These are phyloP conservation scores for Candida methanosorbosa DNA, from an alignment of 805 yeast genomes.

Conservation along the genomic window DNA sequence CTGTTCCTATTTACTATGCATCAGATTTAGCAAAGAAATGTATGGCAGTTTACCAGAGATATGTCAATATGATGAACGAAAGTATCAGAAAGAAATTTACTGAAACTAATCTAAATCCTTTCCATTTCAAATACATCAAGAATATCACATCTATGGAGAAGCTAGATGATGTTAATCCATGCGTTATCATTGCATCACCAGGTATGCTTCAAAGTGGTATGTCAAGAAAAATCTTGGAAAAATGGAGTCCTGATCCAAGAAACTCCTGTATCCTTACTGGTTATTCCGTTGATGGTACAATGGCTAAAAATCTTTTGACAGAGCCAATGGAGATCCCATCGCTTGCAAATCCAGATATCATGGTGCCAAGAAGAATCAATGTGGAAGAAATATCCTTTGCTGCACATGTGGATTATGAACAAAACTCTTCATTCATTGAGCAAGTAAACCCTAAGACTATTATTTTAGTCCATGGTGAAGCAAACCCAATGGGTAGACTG, in stretches of 20 bases:
- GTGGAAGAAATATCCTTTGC: slow-evolving; percentile 96
- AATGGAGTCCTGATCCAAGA: slow-evolving; percentile 96
- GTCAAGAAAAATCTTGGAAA: slow-evolving; percentile 81
- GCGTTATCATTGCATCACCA: slow-evolving; percentile 94
- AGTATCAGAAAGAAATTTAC: slow-evolving; percentile 67
- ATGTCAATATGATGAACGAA: slow-evolving; percentile 96
- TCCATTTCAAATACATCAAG: slow-evolving; percentile 78
- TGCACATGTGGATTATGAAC: slow-evolving; percentile 98
- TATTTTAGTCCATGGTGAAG: slow-evolving; percentile 93
- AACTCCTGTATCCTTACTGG: slow-evolving; percentile 88
- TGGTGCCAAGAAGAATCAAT: slow-evolving; percentile 77
- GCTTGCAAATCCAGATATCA: slow-evolving; percentile 65
- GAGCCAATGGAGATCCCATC: slow-evolving; percentile 93
- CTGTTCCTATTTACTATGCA: slow-evolving; percentile 81
- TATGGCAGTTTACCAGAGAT: slow-evolving; percentile 95
- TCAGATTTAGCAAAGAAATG: slow-evolving; percentile 91
- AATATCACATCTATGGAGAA: slow-evolving; percentile 72
- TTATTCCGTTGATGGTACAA: slow-evolving; percentile 96
- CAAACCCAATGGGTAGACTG: slow-evolving; percentile 96
- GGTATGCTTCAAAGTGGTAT: slow-evolving; percentile 98
- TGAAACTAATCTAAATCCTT: slow-evolving; percentile 80
- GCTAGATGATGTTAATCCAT: slow-evolving; percentile 90
- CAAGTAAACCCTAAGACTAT: slow-evolving; percentile 76
- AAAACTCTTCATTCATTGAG: slow-evolving; percentile 86
- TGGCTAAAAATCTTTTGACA: slow-evolving; percentile 83